phyloP scores from a whole-genome alignment of 2,329 filamentous ascomycete species.

The Huntiella bhutanensis region DNA sequence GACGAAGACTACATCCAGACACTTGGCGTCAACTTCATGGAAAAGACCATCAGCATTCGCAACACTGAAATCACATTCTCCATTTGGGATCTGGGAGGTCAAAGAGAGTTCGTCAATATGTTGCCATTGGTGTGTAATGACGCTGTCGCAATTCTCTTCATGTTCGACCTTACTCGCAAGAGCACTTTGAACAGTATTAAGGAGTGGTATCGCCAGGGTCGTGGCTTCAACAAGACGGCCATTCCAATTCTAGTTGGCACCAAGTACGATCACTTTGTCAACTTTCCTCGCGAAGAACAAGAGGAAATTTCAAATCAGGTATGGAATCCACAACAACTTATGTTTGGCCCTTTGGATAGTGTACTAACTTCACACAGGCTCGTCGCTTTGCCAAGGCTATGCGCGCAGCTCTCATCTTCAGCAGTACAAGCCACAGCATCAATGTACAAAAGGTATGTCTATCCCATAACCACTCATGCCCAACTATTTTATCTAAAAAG shows the following conservation, averaged over 20 bases:
- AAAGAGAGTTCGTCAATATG: conserved; percentile 99
- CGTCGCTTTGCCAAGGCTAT: conserved; percentile 95
- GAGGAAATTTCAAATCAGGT: conserved; percentile 97
- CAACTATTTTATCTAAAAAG: background rate
- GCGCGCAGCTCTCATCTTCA: conserved; percentile 94
- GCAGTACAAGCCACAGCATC: conserved; percentile 97
- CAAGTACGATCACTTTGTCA: conserved; percentile 98
- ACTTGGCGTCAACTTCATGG: conserved; percentile 98
- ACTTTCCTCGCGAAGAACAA: conserved; percentile 91
- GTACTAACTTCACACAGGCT: conserved; percentile 33
- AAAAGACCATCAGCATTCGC: conserved; percentile 97
- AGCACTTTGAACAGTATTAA: conserved; percentile 98
- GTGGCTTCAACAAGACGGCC: conserved; percentile 99
- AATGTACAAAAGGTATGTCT: conserved; percentile 79
- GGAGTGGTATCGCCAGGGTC: conserved; percentile 95
- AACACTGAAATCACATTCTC: conserved; percentile 99
- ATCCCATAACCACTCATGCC: background rate
- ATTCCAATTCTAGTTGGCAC: conserved; percentile 94
- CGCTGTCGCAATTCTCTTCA: conserved; percentile 94
- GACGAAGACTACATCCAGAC: conserved; percentile 99
- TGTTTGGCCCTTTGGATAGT: background rate
- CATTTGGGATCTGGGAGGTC: conserved; percentile 95
- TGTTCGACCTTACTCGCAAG: conserved; percentile 97
- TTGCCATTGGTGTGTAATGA: conserved; percentile 98
- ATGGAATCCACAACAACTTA: conserved; percentile 13